phyloP scores from a whole-genome alignment of 2,329 filamentous ascomycete species.

The Fusarium floridanum region DNA sequence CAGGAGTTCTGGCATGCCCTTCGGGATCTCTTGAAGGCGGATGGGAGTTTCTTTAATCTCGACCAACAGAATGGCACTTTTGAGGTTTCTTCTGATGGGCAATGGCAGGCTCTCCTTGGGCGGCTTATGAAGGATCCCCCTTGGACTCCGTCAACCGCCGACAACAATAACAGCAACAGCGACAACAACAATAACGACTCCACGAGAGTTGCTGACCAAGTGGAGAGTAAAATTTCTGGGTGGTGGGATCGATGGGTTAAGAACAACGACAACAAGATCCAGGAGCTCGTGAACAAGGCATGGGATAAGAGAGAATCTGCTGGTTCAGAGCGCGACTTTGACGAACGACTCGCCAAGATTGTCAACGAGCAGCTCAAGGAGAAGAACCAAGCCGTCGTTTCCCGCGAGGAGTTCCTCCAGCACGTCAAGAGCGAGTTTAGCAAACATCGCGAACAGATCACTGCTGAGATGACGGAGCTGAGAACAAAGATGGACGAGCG shows the following conservation, averaged over 20 bases:
- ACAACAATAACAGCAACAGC: conserved; percentile 15
- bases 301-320: conserved; percentile 52
- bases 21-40: conserved; percentile 64
- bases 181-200: conserved; percentile 34
- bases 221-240: conserved; percentile 51
- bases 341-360: conserved; percentile 52
- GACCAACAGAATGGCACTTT: conserved; percentile 56
- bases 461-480: conserved; percentile 56
- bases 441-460: conserved; percentile 55
- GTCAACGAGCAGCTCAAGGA: conserved; percentile 54
- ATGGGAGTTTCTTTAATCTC: conserved; percentile 62
- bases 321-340: conserved; percentile 51
- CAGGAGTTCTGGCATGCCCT: conserved; percentile 76
- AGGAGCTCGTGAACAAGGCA: conserved; percentile 47
- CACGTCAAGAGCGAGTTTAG: conserved; percentile 57
- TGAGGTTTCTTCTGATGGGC: conserved; percentile 58
- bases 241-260: conserved; percentile 67
- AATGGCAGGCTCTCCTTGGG: conserved; percentile 61
- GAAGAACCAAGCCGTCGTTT: conserved; percentile 55
- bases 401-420: conserved; percentile 62
- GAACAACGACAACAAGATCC: conserved; percentile 60
- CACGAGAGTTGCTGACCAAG: conserved; percentile 40
- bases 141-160: conserved; percentile 45
- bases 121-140: conserved; percentile 55
- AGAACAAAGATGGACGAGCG: conserved; percentile 52